Conservation (phyloP, 768 basidiomycete species). For the Amyloporia xantha region DNA sequence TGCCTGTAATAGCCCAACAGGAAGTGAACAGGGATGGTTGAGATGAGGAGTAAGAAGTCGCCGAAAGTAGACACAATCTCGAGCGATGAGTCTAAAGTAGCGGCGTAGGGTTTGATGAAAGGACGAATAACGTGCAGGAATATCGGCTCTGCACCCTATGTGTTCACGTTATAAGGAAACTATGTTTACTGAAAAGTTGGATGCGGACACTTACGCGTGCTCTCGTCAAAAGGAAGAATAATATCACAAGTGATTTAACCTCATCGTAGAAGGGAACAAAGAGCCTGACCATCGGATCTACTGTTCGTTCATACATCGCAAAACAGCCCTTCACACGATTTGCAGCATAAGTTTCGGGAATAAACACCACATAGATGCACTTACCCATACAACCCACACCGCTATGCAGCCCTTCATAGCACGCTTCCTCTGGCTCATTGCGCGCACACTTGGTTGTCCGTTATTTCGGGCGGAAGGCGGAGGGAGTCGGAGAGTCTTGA, state of each 20-base stretch:
- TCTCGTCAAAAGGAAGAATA: constrained; percentile 73
- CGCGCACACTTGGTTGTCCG: constrained; percentile 58
- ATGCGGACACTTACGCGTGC: constrained; percentile 43
- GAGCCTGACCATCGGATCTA: constrained; percentile 58
- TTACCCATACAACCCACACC: constrained; percentile 84
- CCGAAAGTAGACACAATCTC: constrained; percentile 57
- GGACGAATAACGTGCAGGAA: constrained; percentile 79
- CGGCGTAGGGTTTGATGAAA: constrained; percentile 65
- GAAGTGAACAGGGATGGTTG: constrained; percentile 34
- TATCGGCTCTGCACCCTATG: constrained; percentile 79
- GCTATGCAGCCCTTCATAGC: constrained; percentile 81
- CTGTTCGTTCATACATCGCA: constrained; percentile 56
- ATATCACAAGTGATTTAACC: constrained; percentile 63
- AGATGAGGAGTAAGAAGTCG: constrained; percentile 47
- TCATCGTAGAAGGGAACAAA: constrained; percentile 83
- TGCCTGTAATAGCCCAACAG: constrained; percentile 27
- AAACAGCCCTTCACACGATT: constrained; percentile 56
- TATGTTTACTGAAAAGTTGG: background rate
- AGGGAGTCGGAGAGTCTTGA: constrained; percentile 72
- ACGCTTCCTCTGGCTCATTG: constrained; percentile 70
- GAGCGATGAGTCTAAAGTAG: constrained; percentile 56
- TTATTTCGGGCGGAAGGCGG: constrained; percentile 46
- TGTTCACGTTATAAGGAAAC: background rate
- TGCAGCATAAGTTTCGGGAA: too few relatives aligned
- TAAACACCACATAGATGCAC: constrained; percentile 14